Evolutionary conservation across 768 basidiomycete genomes (phyloP), one percentile per base, ranked within the genome.

Genomic region (Coprinopsis cinerea): DNA sequence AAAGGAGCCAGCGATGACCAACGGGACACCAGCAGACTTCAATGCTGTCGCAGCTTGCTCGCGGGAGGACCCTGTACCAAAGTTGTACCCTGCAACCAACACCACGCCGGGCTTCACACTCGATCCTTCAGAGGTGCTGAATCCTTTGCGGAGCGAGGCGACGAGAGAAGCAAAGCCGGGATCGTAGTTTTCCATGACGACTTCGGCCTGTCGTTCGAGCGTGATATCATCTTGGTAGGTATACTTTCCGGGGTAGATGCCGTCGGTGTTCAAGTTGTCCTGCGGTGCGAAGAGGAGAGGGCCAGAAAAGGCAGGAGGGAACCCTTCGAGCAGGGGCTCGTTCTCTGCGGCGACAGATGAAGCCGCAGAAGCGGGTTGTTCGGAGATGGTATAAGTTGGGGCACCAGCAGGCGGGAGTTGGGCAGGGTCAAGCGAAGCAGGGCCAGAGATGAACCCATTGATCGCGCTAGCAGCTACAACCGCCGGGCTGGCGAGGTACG

Each of bases 131-230:
- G 45, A 47, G 25, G 34, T 67, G 61, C 11, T 61, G 40, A 35
- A 60, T 51, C 14, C 72, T 64, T 14, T 88, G 66, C 45, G 51
- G 13, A 52, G 51, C 10, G 76, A 68, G 2, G 80, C 77, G 30
- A 89, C 84, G 47, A 81, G 78, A 1, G 71, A 46, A 11, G 95
- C 88, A 64, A 98, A 98, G 0, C 75, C 67, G 0, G 91, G 85
- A 60, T 99, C 95, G 66, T 99, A 98, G 72, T 98, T 99, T 71
- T 99, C 95, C 94, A 98, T 97, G 34, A 97, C 95, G 18, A 98
- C 88, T 59, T 96, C 82, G 1, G 92, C 94, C 65, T 98, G 96
- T 24, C 84, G 81, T 53, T 84, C 86, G 28, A 92, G 91, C 1
- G 95, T 97, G 64, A 99, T 96, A 61, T 97, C 96, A 64, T 99